Conservation (phyloP, 1,284 basidiomycete species). For the Apiotrichum porosum region DNA sequence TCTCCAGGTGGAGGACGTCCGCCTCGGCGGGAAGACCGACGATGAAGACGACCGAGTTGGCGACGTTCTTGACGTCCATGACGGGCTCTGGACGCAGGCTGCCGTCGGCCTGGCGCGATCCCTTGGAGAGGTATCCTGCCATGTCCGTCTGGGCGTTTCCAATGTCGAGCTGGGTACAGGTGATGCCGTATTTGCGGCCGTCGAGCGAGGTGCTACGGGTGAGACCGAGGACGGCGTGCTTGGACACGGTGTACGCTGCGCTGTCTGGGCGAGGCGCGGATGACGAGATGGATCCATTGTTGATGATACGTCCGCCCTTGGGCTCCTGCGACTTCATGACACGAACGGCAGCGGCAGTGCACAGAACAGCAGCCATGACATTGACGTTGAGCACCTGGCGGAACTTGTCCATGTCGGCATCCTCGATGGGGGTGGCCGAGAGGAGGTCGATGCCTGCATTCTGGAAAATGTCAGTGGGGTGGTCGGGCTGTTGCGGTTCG, state of each 20-base stretch:
- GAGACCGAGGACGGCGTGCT: conserved; percentile 70
- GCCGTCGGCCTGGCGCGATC: conserved; percentile 66
- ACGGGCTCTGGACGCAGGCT: conserved; percentile 55
- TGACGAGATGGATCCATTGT: conserved; percentile 73
- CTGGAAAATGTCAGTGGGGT: conserved; percentile 26
- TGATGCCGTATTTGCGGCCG: conserved; percentile 65
- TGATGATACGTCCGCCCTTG: conserved; percentile 73
- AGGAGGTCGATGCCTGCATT: conserved; percentile 57
- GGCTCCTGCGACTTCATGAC: conserved; percentile 68
- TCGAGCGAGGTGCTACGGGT: conserved; percentile 71
- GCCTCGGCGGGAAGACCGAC: conserved; percentile 63
- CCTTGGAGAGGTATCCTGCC: conserved; percentile 51
- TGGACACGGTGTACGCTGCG: conserved; percentile 66
- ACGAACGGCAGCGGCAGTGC: conserved; percentile 65
- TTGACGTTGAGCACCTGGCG: conserved; percentile 64
- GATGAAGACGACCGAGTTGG: conserved; percentile 63
- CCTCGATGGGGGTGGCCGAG: conserved; percentile 55
- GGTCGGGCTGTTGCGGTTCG: too few species aligned
- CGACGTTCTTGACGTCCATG: conserved; percentile 58
- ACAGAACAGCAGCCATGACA: conserved; percentile 66
- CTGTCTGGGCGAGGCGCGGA: conserved; percentile 62
- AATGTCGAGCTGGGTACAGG: conserved; percentile 74
- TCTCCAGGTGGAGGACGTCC: conserved; percentile 54
- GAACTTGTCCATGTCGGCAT: conserved; percentile 60
- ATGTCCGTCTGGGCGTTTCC: conserved; percentile 66